Evolutionary conservation across 1,284 basidiomycete species (phyloP), one percentile per base, ranked within the genome.

Genomic region (Tausonia pullulans): DNA sequence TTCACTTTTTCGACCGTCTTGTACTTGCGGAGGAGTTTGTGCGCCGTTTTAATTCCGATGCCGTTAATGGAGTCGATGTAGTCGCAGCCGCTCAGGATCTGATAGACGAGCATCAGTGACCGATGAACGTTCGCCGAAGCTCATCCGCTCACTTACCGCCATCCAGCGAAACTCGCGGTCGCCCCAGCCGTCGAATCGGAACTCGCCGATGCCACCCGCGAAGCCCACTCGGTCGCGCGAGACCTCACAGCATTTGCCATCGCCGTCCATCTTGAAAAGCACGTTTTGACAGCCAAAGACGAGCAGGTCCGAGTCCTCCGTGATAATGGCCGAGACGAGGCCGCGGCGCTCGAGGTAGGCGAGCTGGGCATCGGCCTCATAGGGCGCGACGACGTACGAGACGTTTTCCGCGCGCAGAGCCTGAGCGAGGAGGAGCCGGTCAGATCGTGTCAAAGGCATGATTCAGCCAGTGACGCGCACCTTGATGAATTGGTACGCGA

Each of bases 401-500:
- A 96, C 82, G 39, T 78, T 78, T 72, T 94, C 90, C 5, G 86
- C 87, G 61, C 82, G 83, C 49, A 97, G 79, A 3, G 88, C 91
- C 90, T 95, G 70, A 16, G 40, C 53, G 49, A 53, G 45, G 5
- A 6, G 16, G 1, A 39, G 5, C 40, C 27, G 8, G 50, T 16
- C 48, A 16, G 16, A 44, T 9, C 13, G 45, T n/a, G 16, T 5
- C 44, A 7, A 57, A 41, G 16, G 50, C 11, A 56, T 40, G 54
- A 50, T 55, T 53, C n/a, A 16, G 64, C 64, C 61, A 67, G 39
- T 64, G 54, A 10, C 11, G 70, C 79, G 60, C 70, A 85, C 92
- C 82, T 98, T 97, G 79, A 98, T 98, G 68, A 98, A 79, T 76
- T 98, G 95, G 73, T 84, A 94, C 5, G 96, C 96, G 90, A 98